phyloP scores from a whole-genome alignment of 257 asterid species.

The Plantago major region DNA sequence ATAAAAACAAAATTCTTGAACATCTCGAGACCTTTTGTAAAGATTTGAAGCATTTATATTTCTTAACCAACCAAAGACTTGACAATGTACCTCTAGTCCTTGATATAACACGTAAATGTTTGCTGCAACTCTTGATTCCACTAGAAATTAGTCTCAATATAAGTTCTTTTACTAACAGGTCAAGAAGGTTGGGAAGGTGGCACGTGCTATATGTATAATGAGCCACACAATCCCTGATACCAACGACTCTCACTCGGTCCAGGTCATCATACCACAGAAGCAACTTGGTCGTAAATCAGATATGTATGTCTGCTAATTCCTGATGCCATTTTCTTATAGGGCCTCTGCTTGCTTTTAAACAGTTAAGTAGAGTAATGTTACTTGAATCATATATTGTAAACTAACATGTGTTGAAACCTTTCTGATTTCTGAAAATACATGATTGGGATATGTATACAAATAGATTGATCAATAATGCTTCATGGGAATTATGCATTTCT shows the following conservation, averaged over 20 bases:
- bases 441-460: too few species aligned
- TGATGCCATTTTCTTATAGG: background rate
- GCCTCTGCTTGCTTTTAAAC: background rate
- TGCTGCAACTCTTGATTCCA: conserved; percentile 17
- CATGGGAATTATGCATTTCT: too few species aligned
- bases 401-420: too few species aligned
- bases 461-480: too few species aligned
- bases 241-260: conserved; percentile 89
- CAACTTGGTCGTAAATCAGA: conserved; percentile 98
- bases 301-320: conserved; percentile 47
- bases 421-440: too few species aligned
- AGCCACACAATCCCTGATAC: conserved; percentile 98
- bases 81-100: too few species aligned
- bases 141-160: conserved; percentile 13
- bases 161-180: conserved; percentile 44
- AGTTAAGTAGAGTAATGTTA: too few species aligned
- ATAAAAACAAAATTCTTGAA: too few species aligned
- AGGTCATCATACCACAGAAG: conserved; percentile 96
- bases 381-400: too few species aligned
- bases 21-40: too few species aligned
- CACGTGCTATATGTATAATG: conserved; percentile 91
- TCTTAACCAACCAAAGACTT: too few species aligned
- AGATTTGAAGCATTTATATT: too few species aligned
- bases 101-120: background rate
- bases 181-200: conserved; percentile 78